These are phyloP conservation scores for Chenopodium album DNA, from an alignment of 148 eudicot species.

Conservation along the genomic window DNA sequence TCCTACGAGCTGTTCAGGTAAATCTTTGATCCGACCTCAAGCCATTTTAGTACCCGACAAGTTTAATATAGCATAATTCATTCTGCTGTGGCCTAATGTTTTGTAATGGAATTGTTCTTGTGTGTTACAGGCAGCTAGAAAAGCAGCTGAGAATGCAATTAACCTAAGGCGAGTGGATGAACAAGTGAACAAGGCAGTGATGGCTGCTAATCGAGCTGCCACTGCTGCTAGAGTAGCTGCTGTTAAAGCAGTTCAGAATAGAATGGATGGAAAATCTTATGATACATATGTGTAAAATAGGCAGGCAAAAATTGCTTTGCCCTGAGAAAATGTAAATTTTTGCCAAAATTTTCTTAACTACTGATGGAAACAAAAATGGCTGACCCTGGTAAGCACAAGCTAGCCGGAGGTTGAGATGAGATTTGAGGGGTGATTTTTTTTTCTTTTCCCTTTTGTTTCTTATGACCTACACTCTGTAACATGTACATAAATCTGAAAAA, in stretches of 20 bases:
- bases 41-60: background rate
- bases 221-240: slow-evolving; percentile 97
- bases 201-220: slow-evolving; percentile 85
- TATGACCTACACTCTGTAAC: slow-evolving; percentile 32
- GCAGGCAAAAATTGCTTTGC: slow-evolving; percentile 14
- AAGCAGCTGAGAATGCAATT: slow-evolving; percentile 72
- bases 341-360: slow-evolving; percentile 3
- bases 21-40: background rate
- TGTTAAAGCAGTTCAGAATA: slow-evolving; percentile 83
- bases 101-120: background rate
- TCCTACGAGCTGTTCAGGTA: slow-evolving; percentile 83
- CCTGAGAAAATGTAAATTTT: slow-evolving; percentile 35
- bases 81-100: background rate
- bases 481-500: slow-evolving; percentile 44
- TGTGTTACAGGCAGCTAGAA: slow-evolving; percentile 66
- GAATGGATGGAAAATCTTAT: slow-evolving; percentile 58
- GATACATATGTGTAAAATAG: slow-evolving; percentile 36
- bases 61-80: background rate
- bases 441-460: slow-evolving; percentile 17
- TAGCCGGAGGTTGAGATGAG: slow-evolving; percentile 54
- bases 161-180: slow-evolving; percentile 63
- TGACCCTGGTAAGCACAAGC: slow-evolving; percentile 60
- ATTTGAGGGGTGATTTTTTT: slow-evolving; percentile 8
- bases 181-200: slow-evolving; percentile 72
- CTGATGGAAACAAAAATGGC: slow-evolving; percentile 7